Evolutionary conservation across 1,284 basidiomycete species (phyloP), one percentile per base, ranked within the genome.

Genomic region (Xerocomus nothofagi): DNA sequence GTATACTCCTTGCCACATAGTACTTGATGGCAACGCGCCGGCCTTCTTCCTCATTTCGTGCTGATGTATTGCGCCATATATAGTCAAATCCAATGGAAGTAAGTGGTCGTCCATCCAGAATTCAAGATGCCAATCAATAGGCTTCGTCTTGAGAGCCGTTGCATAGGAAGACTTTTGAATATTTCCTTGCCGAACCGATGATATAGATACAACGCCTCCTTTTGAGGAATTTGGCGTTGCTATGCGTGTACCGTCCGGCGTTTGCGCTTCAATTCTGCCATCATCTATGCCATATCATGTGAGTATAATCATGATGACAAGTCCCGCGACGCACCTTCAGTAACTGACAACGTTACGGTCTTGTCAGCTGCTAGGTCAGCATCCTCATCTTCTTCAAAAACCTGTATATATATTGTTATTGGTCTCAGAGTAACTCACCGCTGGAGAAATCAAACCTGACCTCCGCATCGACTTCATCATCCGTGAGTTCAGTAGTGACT

Each of bases 101-200:
- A 82, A 73, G 51, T 91, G 83, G 50, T 91, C 93, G 59, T 93
- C 91, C 79, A 98, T 88, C 17, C 82, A 88, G 69, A 99, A 99
- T 67, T 95, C 90, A 40, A 99, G 80, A 67, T 99, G 95, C 93
- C 94, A 99, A 63, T 99, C 95, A 20, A 80, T 82, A 1, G 94
- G 92, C 63, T 92, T 91, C 2, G 92, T 76, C 72, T 96, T 98
- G 55, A 98, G 76, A 4, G 94, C 95, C 2, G 93, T 87, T 17
- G 97, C 94, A 67, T 99, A 99, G 2, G 96, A 98, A 0, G 79
- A 73, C 57, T 77, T 78, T 20, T 75, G 74, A 4, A 76, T 69
- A 11, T 77, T 71, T 0, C 79, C 70, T 64, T 45, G 73, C 61
- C 60, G 75, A 37, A 70, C 62, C 4, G 68, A 61, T 1, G 73